phyloP scores from a whole-genome alignment of 768 basidiomycete genomes.

The Lactarius tabidus region DNA sequence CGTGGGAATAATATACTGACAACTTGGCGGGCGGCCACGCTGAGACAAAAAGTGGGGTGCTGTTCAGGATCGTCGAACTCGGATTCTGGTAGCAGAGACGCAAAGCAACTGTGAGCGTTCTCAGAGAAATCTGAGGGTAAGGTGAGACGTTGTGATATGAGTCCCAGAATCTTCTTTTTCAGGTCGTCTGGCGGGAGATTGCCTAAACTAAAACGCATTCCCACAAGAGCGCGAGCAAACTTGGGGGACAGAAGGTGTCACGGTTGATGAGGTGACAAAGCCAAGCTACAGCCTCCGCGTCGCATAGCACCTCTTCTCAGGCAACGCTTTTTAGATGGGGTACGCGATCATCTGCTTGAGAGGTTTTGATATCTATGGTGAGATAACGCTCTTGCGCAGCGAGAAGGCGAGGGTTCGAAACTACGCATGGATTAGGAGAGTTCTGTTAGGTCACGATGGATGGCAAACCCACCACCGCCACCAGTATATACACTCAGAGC shows the following conservation, averaged over 20 bases:
- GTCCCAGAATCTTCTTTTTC: slow-evolving; percentile 36
- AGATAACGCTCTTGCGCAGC: slow-evolving; percentile 17
- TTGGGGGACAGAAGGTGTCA: slow-evolving; percentile 32
- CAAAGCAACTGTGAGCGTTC: slow-evolving; percentile 2
- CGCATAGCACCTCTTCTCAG: slow-evolving; percentile 5
- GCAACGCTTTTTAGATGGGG: slow-evolving; percentile 13
- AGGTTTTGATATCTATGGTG: slow-evolving; percentile 17
- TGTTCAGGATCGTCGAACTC: slow-evolving; percentile 8
- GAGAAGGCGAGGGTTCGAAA: background rate
- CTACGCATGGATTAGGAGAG: background rate
- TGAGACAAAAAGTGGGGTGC: slow-evolving; percentile 21
- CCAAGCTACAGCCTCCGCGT: slow-evolving; percentile 11
- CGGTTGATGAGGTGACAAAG: slow-evolving; percentile 13
- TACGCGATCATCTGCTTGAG: slow-evolving; percentile 3
- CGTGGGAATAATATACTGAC: slow-evolving; percentile 21
- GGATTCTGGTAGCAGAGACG: slow-evolving; percentile 4
- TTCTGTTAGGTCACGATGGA: background rate
- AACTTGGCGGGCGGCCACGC: slow-evolving; percentile 18
- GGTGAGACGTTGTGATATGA: slow-evolving; percentile 37
- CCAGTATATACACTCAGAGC: slow-evolving; percentile 13
- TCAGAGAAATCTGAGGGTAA: slow-evolving; percentile 26
- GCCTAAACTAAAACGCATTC: slow-evolving; percentile 34
- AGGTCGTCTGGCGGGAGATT: slow-evolving; percentile 28
- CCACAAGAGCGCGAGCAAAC: slow-evolving; percentile 44
- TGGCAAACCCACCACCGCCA: slow-evolving; percentile 14